phyloP scores from a whole-genome alignment of 1,284 basidiomycete species.

The Pyrrhoderma noxium region DNA sequence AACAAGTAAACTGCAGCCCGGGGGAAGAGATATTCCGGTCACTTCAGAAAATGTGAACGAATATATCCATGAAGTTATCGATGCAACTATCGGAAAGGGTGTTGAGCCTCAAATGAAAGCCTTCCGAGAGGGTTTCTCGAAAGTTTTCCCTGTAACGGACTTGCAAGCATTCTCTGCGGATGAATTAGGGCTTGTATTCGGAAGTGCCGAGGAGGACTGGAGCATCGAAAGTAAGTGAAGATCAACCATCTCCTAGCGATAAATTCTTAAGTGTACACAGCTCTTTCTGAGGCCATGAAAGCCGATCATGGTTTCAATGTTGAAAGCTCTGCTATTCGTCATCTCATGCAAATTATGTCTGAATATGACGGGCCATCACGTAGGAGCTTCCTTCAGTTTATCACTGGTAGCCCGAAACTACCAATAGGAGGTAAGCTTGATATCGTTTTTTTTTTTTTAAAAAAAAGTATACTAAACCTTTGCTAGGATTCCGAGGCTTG shows the following conservation, averaged over 20 bases:
- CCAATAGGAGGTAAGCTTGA: conserved; percentile 77
- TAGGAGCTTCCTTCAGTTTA: conserved; percentile 91
- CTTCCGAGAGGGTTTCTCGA: conserved; percentile 86
- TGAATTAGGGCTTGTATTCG: conserved; percentile 90
- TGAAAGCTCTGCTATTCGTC: conserved; percentile 84
- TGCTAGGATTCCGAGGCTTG: conserved; percentile 84
- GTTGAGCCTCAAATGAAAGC: conserved; percentile 71
- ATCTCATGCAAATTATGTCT: conserved; percentile 84
- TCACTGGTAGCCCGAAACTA: conserved; percentile 91
- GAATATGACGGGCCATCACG: conserved; percentile 68
- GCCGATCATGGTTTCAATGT: conserved; percentile 98
- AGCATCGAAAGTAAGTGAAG: conserved; percentile 68
- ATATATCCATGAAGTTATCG: conserved; percentile 77
- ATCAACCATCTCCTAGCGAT: conserved; percentile 15
- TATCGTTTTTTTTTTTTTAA: background rate
- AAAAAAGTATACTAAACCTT: conserved; percentile 7
- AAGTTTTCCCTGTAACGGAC: conserved; percentile 89
- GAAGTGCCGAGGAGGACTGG: conserved; percentile 95
- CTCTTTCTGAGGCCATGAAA: conserved; percentile 86
- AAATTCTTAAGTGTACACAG: conserved; percentile 33
- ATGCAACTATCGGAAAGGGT: conserved; percentile 76
- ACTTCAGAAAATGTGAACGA: conserved; percentile 83
- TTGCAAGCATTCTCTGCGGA: conserved; percentile 90
- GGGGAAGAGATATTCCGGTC: conserved; percentile 74
- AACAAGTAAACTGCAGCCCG: conserved; percentile 39